A percentile compares a stretch with the other conserved stretches of the same genome.
phyloP scores from a whole-genome alignment of 345 rosid species.

The Salix arbutifolia region DNA sequence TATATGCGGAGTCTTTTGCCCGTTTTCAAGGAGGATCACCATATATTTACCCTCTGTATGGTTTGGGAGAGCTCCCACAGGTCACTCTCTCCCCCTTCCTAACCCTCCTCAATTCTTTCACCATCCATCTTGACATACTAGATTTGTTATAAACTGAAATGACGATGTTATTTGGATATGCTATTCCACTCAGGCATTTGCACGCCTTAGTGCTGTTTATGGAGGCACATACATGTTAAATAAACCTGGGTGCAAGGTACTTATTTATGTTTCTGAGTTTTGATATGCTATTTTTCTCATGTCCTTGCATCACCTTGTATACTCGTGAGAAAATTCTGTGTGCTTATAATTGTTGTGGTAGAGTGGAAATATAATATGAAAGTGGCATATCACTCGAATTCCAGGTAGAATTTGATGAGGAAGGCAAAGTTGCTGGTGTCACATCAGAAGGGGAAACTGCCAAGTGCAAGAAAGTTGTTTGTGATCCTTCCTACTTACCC shows the following conservation, averaged over 20 bases:
- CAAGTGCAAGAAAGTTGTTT: conserved; percentile 92
- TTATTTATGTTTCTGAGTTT: background rate
- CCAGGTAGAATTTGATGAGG: conserved; percentile 85
- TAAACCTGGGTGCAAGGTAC: conserved; percentile 93
- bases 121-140: background rate
- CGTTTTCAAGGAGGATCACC: conserved; percentile 99
- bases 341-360: background rate
- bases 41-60: conserved; percentile 88
- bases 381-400: conserved; percentile 16
- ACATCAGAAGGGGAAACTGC: conserved; percentile 99
- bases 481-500: conserved; percentile 90
- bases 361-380: conserved; percentile 1
- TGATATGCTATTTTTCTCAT: background rate
- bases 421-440: conserved; percentile 83
- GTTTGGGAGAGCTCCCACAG: conserved; percentile 98
- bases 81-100: conserved; percentile 29
- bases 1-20: conserved; percentile 86
- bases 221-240: conserved; percentile 98
- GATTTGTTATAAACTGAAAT: background rate
- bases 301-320: background rate
- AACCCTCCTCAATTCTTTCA: background rate
- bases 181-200: conserved; percentile 63
- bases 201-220: conserved; percentile 95
- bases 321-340: background rate
- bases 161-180: background rate